Conservation (phyloP, 2,329 filamentous ascomycete species). For the Aspergillus fumigatiaffinis region DNA sequence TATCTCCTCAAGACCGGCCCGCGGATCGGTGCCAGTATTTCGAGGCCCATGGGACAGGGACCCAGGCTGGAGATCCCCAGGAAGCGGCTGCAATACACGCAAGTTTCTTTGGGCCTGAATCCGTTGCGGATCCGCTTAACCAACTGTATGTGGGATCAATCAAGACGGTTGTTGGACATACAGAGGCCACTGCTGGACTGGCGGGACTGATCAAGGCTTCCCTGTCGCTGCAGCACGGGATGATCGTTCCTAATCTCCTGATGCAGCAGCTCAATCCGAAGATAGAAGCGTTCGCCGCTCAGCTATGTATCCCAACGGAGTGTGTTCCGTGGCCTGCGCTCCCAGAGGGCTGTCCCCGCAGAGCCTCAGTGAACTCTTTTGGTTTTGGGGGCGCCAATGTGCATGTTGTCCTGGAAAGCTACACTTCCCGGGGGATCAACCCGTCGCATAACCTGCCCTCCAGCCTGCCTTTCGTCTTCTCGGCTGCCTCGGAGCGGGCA, state of each 20-base stretch:
- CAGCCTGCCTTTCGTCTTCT: neutral
- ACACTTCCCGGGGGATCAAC: neutral
- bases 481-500: neutral
- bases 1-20: constrained; percentile 18
- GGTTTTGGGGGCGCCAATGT: constrained; percentile 33
- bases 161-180: constrained; percentile 23
- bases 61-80: constrained; percentile 27
- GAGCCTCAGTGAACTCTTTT: constrained; percentile 45
- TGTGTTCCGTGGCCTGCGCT: constrained; percentile 16
- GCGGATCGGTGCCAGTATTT: constrained; percentile 34
- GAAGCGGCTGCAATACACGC: constrained; percentile 23
- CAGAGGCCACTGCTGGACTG: constrained; percentile 22
- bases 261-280: constrained; percentile 20
- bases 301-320: constrained; percentile 17
- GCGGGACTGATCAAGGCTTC: constrained; percentile 26
- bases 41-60: constrained; percentile 42
- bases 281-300: constrained; percentile 14
- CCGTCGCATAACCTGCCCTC: neutral
- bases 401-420: constrained; percentile 34
- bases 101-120: constrained; percentile 11
- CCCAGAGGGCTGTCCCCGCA: constrained; percentile 16
- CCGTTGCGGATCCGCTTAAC: neutral
- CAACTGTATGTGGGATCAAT: constrained; percentile 14
- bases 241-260: constrained; percentile 19
- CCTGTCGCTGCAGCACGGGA: constrained; percentile 35